phyloP scores from a whole-genome alignment of 805 yeast species.

The Metschnikowia gruessii region DNA sequence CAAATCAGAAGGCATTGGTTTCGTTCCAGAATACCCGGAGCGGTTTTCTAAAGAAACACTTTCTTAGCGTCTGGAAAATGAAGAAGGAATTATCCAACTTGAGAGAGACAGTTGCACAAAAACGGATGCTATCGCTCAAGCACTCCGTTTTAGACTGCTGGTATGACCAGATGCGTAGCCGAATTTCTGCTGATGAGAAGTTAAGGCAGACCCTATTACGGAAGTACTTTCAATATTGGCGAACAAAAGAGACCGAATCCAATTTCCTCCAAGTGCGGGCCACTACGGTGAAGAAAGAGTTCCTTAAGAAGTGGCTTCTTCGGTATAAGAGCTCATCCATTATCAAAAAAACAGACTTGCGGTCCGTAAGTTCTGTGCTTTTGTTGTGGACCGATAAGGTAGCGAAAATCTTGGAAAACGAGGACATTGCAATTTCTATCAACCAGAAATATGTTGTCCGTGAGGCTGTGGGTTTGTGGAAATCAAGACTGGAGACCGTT shows the following conservation, averaged over 20 bases:
- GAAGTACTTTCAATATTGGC: slow-evolving; percentile 18
- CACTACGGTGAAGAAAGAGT: slow-evolving; percentile 2
- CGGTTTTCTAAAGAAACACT: slow-evolving; percentile 1
- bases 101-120: neutral
- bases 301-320: slow-evolving; percentile 8
- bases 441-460: neutral
- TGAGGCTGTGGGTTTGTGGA: slow-evolving; percentile 1
- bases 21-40: neutral
- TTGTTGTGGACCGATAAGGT: neutral
- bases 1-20: neutral
- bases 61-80: slow-evolving; percentile 5
- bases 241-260: slow-evolving; percentile 3
- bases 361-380: neutral
- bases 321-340: neutral
- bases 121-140: slow-evolving; percentile 3
- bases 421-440: neutral
- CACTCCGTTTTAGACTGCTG: slow-evolving; percentile 4
- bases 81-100: neutral
- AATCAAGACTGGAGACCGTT: neutral
- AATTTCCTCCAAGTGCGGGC: neutral
- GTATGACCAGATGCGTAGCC: slow-evolving; percentile 5
- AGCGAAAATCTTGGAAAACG: neutral
- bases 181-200: slow-evolving; percentile 1
- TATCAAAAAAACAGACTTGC: neutral
- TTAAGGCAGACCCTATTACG: neutral